Percentiles rank a stretch among this genome's conserved stretches.
phyloP scores from a whole-genome alignment of 2,329 filamentous ascomycete genomes.

The Emergomyces orientalis region DNA sequence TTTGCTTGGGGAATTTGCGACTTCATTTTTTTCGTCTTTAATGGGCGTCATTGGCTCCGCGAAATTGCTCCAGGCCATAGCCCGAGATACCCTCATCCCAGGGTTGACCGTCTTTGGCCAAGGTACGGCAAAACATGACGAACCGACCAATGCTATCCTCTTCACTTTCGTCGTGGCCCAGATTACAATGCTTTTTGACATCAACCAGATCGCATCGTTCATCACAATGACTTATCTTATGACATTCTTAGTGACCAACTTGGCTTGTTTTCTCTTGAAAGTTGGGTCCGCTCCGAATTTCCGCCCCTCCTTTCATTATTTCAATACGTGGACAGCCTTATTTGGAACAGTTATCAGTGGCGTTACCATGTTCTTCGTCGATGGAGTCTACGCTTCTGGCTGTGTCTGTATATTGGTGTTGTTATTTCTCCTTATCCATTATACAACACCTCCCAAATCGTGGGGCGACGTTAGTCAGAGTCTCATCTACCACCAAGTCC shows the following conservation, averaged over 20 bases:
- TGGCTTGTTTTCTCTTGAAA: slow-evolving; percentile 78
- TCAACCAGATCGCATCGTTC: slow-evolving; percentile 81
- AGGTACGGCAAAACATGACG: slow-evolving; percentile 61
- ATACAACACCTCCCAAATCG: slow-evolving; percentile 71
- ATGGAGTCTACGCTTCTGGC: slow-evolving; percentile 66
- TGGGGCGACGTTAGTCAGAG: slow-evolving; percentile 90
- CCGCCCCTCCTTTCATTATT: slow-evolving; percentile 77
- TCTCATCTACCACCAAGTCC: slow-evolving; percentile 77
- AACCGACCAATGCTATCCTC: slow-evolving; percentile 66
- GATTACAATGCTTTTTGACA: slow-evolving; percentile 67
- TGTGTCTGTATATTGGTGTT: slow-evolving; percentile 64
- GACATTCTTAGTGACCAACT: slow-evolving; percentile 82
- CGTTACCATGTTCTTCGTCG: slow-evolving; percentile 81
- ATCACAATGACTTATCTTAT: slow-evolving; percentile 89
- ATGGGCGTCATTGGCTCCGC: slow-evolving; percentile 83
- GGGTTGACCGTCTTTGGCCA: slow-evolving; percentile 65
- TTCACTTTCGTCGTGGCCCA: slow-evolving; percentile 69
- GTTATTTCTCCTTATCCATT: slow-evolving; percentile 79
- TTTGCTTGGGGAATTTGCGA: slow-evolving; percentile 71
- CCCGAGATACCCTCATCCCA: slow-evolving; percentile 67
- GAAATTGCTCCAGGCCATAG: slow-evolving; percentile 74
- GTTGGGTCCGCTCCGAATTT: slow-evolving; percentile 85
- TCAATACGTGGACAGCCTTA: slow-evolving; percentile 75
- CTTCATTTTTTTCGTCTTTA: slow-evolving; percentile 72
- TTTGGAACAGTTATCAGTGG: slow-evolving; percentile 66